Conservation (phyloP, 139 green algal genomes). For the Chlorella sorokiniana region DNA sequence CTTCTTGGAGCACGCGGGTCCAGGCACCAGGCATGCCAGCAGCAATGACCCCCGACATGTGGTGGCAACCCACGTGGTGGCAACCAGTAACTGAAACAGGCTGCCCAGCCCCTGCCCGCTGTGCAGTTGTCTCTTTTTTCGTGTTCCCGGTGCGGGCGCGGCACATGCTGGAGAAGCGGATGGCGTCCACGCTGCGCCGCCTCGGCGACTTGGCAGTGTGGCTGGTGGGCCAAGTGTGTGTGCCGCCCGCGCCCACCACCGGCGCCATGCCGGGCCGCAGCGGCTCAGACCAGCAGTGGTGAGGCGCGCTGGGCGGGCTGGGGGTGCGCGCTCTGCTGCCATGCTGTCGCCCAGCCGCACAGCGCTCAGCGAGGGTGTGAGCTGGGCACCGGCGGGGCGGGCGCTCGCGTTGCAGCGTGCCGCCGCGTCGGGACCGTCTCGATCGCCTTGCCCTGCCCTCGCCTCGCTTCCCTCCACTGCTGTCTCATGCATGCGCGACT, state of each 20-base stretch:
- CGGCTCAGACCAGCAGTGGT: not conserved
- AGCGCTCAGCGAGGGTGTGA: too few species aligned
- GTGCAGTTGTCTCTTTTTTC: constrained; percentile 12
- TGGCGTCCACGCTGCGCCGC: constrained; percentile 4
- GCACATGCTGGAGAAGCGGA: constrained; percentile 9
- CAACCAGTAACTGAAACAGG: not conserved
- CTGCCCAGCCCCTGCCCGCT: not conserved
- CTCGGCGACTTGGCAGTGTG: constrained; percentile 23
- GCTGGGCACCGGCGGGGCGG: too few species aligned
- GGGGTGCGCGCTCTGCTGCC: not conserved
- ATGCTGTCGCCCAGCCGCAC: too few species aligned
- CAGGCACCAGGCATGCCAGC: too few species aligned
- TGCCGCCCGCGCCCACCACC: constrained; percentile 3
- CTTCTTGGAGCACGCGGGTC: too few species aligned
- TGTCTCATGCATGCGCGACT: not conserved
- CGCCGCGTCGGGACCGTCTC: not conserved
- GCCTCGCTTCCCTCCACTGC: not conserved
- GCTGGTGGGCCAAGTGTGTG: constrained; percentile 11
- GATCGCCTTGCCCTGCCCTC: not conserved
- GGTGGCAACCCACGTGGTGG: too few species aligned
- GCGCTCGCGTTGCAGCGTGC: not conserved
- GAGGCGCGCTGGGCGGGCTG: not conserved
- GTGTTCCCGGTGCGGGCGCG: constrained; percentile 28
- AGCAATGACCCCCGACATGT: too few species aligned
- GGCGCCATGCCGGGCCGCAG: not conserved